Base-by-base conservation (phyloP, 1,284 basidiomycete species). In the Fomitopsis palustris region DNA sequence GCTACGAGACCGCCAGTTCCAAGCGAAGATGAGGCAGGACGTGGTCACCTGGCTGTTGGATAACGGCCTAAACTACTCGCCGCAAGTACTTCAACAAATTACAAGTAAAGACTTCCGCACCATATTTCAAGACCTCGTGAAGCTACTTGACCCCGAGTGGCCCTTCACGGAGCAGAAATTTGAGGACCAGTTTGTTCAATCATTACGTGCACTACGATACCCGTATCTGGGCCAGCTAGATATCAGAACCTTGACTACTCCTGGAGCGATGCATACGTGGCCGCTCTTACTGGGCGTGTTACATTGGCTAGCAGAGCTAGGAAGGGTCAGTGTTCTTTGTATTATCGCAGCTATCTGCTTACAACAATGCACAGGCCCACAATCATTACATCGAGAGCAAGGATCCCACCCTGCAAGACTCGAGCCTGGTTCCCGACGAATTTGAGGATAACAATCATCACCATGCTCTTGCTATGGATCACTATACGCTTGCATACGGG, bases 221-320 rank as follows among this genome's bases (percentile, higher is more conserved):
- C 92, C 93, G 0, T 90, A 84, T 59, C 79, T 85, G 7, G 81
- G 87, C 54, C 79, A 83, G 56, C 80, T 95, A 7, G 89, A 93
- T 64, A 84, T 86, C 55, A 94, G 91, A 61, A 92, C 89, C 80
- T 74, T 96, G n/a, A 86, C 86, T 3, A 88, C 93, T 1, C 90
- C 93, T 0, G 93, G 91, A 0, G 89, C 87, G 60, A 87, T 89
- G 76, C 89, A 92, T 71, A 86, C 88, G 17, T 96, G 93, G 95
- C 91, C 92, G 0, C 76, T 82, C 16, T 71, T 95, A 17, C 76
- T 95, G 17, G 93, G 90, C 21, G 89, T 92, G 69, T 70, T 96
- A 51, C 89, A 93, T 71, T 96, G 94, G 95, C 76, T 96, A 16
- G 88, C 90, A 1, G 90, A 93, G 65, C 73, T 93, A 63, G 87